Evolutionary conservation across 2,329 filamentous ascomycete genomes (phyloP).

Genomic region (Xylariaceae sp.): DNA sequence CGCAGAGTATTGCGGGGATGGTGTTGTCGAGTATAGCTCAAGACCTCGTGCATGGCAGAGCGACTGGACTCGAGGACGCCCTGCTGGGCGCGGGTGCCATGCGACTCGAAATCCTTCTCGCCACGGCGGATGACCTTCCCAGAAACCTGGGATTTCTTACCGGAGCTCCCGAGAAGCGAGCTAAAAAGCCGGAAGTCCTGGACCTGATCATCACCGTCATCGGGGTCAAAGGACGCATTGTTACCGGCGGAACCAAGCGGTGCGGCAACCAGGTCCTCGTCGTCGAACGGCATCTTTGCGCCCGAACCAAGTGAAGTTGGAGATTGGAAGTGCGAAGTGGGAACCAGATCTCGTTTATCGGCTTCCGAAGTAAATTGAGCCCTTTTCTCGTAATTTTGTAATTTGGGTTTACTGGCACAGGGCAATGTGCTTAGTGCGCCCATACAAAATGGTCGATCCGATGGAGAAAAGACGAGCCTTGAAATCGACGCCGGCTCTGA

Average conservation of each 20-base stretch:
- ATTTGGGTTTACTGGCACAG: no score
- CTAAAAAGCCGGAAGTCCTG: conserved; percentile 79
- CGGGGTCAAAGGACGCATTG: conserved; percentile 20
- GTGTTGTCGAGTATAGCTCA: conserved; percentile 72
- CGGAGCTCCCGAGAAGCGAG: conserved; percentile 40
- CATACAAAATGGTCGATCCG: no score
- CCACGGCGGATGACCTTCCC: conserved; percentile 75
- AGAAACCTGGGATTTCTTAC: conserved; percentile 30
- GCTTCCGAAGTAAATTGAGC: no score
- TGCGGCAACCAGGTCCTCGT: conserved; percentile 22
- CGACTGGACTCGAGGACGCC: conserved; percentile 73
- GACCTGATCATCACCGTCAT: conserved; percentile 26
- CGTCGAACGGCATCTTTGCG: conserved; percentile 26
- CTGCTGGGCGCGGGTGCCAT: conserved; percentile 78
- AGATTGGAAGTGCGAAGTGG: background rate
- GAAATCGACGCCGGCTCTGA: no score
- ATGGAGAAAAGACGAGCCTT: no score
- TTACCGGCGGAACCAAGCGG: conserved; percentile 17
- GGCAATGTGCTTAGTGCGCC: no score
- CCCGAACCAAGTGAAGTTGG: background rate
- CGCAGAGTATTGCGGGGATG: conserved; percentile 58
- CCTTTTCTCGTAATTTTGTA: no score
- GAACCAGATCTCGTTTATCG: no score
- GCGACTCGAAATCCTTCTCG: conserved; percentile 95
- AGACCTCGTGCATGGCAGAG: conserved; percentile 80